Base-by-base conservation (phyloP, 352 stramenopile genomes). In the Halophytophthora polymorphica region DNA sequence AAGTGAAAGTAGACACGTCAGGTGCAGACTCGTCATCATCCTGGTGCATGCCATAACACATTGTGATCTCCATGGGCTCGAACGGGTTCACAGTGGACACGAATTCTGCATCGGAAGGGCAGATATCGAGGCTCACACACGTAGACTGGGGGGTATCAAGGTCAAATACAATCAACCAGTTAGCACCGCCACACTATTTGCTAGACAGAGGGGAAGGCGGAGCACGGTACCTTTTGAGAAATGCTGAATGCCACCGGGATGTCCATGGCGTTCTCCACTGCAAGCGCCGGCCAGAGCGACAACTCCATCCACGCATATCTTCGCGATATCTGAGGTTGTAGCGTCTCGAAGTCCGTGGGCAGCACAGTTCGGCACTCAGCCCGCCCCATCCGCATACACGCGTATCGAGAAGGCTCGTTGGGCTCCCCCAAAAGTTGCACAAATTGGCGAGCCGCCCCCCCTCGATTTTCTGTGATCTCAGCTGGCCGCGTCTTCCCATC, bases 271-370 rank as follows among this genome's bases (percentile, higher is more conserved):
- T 86, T 83, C 18, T 73, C 53, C 17, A 79, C 47, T 18, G 40
- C 57, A 8, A 86, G 49, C 25, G 67, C 72, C 36, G 74, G 71
- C 53, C 65, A 79, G 12, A 86, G 53, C 17, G 61, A 69, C 31
- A 76, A 35, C 38, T 82, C 74, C 53, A 83, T 64, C 74, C 74
- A 86, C 22, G 69, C 61, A 47, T 80, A 86, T 2, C 71, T 55
- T 46, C 67, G 60, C 2, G 66, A 66, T 29, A 77, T 39, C 10
- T 69, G 69, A 1, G 67, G 60, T 39, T 66, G 72, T 36, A 68
- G 39, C 7, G 55, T 56, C 23, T 86, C 69, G 52, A 77, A 69
- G 40, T 83, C 71, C 6, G 64, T 83, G 39, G 74, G 66, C 21
- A 82, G 53, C 31, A 83, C 54, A 31, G 58, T 56, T 41, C 54